Base-by-base conservation (phyloP, 805 yeast species). In the Grigorovia transvaalensis region DNA sequence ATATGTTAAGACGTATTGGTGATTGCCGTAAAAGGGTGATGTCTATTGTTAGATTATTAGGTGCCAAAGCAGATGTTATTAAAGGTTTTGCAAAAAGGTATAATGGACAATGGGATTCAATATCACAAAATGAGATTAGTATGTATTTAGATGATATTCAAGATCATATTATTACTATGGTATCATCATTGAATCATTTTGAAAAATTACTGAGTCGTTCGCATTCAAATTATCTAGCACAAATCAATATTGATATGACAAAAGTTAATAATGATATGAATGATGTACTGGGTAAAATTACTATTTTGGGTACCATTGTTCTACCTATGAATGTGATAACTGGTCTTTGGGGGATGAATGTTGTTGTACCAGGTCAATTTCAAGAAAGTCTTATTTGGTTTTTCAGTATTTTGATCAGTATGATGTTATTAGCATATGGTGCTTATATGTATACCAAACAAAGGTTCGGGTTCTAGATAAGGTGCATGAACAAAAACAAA, bases 331-430 rank as follows among this genome's bases (percentile, higher is more conserved):
- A 93, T 64, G 88, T 93, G 51, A 84, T 93, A 20, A 93, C 99
- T 0, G 99, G 99, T 19, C 71, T 93, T 47, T 93, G 98, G 98
- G 99, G 99, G 52, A 93, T 93, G 99, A 93, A 93, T 71, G 95
- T 93, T 57, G 61, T 88, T 11, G 99, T 93, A 40, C 99, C 99
- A 0, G 99, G 99, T 0, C 98, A 91, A 65, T 78, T 74, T 29
- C 68, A 70, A 8, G 78, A 75, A n/a, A 76, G 80, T 7, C 66
- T 85, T 55, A 59, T 65, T 2, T 85, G 93, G 93, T 85, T 86
- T 63, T 79, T 77, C 62, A 66, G 76, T 23, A 79, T 80, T 30
- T 61, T 74, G 8, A 53, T 62, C 0, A 69, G 74, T 17, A 77
- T 80, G 83, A 52, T 73, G 12, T 20, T 70, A 1, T 70, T 79